These are phyloP conservation scores for Funneliformis geosporum DNA, from an alignment of 192 early-diverging fungal species.

Conservation along the genomic window DNA sequence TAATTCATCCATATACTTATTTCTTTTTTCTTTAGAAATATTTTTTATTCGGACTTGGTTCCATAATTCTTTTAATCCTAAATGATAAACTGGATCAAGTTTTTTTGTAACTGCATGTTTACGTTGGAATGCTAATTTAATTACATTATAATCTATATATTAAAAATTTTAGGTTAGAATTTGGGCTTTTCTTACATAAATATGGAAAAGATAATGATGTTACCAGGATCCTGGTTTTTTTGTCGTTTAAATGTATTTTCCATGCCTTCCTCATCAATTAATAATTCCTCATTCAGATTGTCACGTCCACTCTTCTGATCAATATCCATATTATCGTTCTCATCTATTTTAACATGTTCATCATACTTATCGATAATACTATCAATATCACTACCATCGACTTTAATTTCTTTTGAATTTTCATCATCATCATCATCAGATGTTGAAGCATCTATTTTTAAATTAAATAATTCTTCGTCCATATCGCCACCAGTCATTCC, in stretches of 20 bases:
- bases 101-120: not conserved
- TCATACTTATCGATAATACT: not conserved
- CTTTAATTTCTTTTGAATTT: not conserved
- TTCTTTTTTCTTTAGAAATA: not conserved
- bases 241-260: not conserved
- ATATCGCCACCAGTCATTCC: not conserved
- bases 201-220: not conserved
- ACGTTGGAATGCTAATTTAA: not conserved
- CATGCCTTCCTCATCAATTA: not conserved
- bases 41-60: conserved; percentile 8
- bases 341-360: not conserved
- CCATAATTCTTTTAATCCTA: not conserved
- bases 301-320: not conserved
- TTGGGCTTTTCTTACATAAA: not conserved
- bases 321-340: not conserved
- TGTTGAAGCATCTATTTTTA: not conserved
- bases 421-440: not conserved
- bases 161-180: not conserved
- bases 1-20: not conserved
- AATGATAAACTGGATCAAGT: conserved; percentile 1
- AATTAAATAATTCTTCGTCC: not conserved
- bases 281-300: not conserved
- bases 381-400: not conserved
- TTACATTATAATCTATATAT: not conserved
- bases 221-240: not conserved